Evolutionary conservation across 2,329 filamentous ascomycete species (phyloP).

Genomic region (Neurospora crassa): DNA sequence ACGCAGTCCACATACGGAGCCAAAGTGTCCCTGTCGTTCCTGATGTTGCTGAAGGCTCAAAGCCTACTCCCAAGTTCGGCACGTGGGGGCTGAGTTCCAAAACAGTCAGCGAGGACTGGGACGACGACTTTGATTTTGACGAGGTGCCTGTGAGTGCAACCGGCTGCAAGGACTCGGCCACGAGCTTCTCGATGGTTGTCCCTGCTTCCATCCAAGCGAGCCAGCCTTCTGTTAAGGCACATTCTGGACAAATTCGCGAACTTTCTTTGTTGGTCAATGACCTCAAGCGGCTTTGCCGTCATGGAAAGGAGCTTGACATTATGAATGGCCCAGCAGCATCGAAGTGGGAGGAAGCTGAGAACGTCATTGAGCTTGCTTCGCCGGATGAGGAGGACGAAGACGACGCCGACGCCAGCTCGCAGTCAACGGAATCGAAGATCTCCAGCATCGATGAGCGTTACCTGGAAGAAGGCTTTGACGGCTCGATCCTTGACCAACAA

Average conservation of each 20-base stretch:
- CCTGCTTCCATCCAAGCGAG: constrained; percentile 72
- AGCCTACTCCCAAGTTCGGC: constrained; percentile 57
- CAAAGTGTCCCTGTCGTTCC: constrained; percentile 70
- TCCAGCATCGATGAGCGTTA: constrained; percentile 34
- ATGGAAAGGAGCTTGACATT: constrained; percentile 59
- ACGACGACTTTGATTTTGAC: constrained; percentile 77
- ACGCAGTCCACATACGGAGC: constrained; percentile 62
- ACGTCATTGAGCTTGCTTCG: constrained; percentile 76
- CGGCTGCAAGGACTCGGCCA: constrained; percentile 26
- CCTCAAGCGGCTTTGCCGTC: constrained; percentile 64
- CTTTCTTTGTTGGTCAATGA: constrained; percentile 75
- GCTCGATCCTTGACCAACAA: constrained; percentile 31
- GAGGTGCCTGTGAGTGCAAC: constrained; percentile 28
- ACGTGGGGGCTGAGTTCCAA: constrained; percentile 77
- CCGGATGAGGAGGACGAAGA: constrained; percentile 51
- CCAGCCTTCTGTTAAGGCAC: constrained; percentile 71
- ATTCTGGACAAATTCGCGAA: constrained; percentile 76
- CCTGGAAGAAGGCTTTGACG: constrained; percentile 38
- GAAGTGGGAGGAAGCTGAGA: constrained; percentile 74
- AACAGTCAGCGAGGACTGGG: constrained; percentile 77
- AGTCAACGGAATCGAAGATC: constrained; percentile 28
- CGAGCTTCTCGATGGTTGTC: constrained; percentile 52
- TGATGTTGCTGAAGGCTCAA: constrained; percentile 47
- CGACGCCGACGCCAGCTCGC: constrained; percentile 18
- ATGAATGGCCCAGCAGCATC: constrained; percentile 46